Conservation (phyloP, 257 asterid genomes). For the Ehretia macrophylla region DNA sequence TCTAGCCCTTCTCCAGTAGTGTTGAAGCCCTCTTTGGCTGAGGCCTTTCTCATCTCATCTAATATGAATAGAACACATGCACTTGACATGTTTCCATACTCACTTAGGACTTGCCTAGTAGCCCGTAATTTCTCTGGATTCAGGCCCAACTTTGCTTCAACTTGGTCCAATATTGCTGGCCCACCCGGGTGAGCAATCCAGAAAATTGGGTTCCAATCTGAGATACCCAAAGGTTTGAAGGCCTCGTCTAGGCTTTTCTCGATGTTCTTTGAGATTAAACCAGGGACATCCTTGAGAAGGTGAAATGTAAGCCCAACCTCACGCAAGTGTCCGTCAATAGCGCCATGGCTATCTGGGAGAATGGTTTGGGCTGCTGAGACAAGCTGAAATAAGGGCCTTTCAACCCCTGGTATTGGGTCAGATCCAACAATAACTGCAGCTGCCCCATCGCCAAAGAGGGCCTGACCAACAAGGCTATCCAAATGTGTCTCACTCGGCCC, state of each 20-base stretch:
- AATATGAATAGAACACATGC: slow-evolving; percentile 55
- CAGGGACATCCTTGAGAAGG: slow-evolving; percentile 44
- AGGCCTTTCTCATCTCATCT: slow-evolving; percentile 68
- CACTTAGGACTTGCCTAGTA: slow-evolving; percentile 52
- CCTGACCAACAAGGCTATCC: slow-evolving; percentile 57
- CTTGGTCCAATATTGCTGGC: slow-evolving; percentile 60
- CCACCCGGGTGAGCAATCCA: slow-evolving; percentile 84
- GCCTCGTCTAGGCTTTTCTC: slow-evolving; percentile 49
- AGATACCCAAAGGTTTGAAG: slow-evolving; percentile 42
- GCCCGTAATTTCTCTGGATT: slow-evolving; percentile 45
- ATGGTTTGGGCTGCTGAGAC: slow-evolving; percentile 58
- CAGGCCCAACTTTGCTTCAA: slow-evolving; percentile 42
- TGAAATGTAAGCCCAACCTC: slow-evolving; percentile 65
- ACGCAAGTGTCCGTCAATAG: slow-evolving; percentile 49
- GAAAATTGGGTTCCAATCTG: slow-evolving; percentile 66
- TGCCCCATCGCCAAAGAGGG: slow-evolving; percentile 61
- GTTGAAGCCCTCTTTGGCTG: slow-evolving; percentile 43
- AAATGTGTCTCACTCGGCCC: slow-evolving; percentile 54
- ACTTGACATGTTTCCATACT: slow-evolving; percentile 68
- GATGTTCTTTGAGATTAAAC: slow-evolving; percentile 42
- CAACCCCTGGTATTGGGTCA: slow-evolving; percentile 39
- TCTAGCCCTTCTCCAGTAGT: slow-evolving; percentile 72
- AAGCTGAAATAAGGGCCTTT: slow-evolving; percentile 49
- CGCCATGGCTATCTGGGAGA: slow-evolving; percentile 50
- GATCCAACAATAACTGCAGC: slow-evolving; percentile 52